Evolutionary conservation across 768 basidiomycete species (phyloP), one percentile per base, ranked within the genome.

Genomic region (Suillus lakei): DNA sequence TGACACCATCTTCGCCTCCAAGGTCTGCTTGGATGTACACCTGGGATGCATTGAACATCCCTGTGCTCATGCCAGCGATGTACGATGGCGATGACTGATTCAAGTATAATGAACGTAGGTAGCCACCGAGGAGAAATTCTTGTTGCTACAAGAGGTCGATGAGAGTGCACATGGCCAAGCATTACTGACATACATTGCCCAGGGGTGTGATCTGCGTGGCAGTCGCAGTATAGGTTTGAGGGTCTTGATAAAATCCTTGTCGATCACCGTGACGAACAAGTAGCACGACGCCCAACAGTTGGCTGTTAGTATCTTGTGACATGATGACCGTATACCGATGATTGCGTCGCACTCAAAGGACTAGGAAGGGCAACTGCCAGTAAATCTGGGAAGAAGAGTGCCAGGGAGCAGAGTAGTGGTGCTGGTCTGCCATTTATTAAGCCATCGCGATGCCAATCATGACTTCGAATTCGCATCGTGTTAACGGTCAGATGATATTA

Each of bases 1-100:
- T 87, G n/a, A 90, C 88, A 41, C 82, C 85, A 21, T 83, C 85
- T 76, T 93, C 91, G 21, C 86, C 90, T 7, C 89, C 89, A 32
- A 84, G 85, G 74, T 92, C 91, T 1, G 91, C 91, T 21, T 83
- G 84, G 60, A 88, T 82, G 39, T 73, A 71, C 65, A 85, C 77
- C 70, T 84, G 80, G 60, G 70, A 73, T 56, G 77, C 74, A 50
- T 80, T 65, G 71, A 81, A 78, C 50, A 80, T 70, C 34, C 67
- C 71, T 3, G 71, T 70, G 64, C 71, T 72, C 28, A 78, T 76
- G 0, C 82, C 83, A 12, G 78, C 68, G 61, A 91, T 87, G 67
- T 81, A 83, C 10, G 80, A 84, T 0, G 86, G 67, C 5, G 89
- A 90, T 4, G 84, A 82, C 0, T 77, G 51, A 64, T 86, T 81